Percentiles rank a stretch among this genome's conserved stretches.
Evolutionary conservation across 2,329 filamentous ascomycete genomes (phyloP).

Genomic region (Aspergillus fumigatus): DNA sequence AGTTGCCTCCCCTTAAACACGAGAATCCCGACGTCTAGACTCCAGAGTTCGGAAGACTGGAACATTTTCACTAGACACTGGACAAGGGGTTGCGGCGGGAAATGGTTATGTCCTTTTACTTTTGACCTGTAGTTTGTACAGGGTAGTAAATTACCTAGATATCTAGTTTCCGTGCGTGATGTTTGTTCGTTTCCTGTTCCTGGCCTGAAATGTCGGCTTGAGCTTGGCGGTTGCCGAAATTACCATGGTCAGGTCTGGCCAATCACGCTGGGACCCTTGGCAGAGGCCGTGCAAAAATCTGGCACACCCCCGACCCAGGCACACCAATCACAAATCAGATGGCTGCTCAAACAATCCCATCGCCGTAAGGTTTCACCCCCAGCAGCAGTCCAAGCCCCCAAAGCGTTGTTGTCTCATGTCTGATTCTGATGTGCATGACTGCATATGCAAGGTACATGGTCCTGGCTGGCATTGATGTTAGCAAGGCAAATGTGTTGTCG

Average conservation of each 20-base stretch:
- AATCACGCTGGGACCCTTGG: slow-evolving; percentile 15
- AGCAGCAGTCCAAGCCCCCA: background rate
- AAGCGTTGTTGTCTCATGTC: slow-evolving; percentile 15
- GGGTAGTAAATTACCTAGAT: background rate
- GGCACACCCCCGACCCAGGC: slow-evolving; percentile 19
- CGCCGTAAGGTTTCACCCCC: slow-evolving; percentile 11
- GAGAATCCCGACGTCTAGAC: background rate
- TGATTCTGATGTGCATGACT: slow-evolving; percentile 5
- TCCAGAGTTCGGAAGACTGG: slow-evolving; percentile 1
- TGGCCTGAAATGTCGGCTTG: slow-evolving; percentile 15
- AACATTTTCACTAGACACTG: slow-evolving; percentile 2
- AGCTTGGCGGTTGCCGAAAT: slow-evolving; percentile 25
- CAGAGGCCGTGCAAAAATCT: slow-evolving; percentile 7
- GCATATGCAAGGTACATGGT: background rate
- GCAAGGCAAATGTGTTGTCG: background rate
- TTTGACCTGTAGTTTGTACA: background rate
- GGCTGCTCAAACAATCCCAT: slow-evolving; percentile 9
- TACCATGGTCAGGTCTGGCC: slow-evolving; percentile 16
- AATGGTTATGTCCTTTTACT: background rate
- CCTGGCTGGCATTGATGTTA: background rate
- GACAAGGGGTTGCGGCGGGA: background rate
- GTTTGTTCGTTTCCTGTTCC: slow-evolving; percentile 16
- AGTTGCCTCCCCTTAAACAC: background rate
- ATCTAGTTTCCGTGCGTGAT: background rate
- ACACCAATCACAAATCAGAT: slow-evolving; percentile 26